Base-by-base conservation (phyloP, 169 alveolate species). In the Cystoisospora suis region DNA sequence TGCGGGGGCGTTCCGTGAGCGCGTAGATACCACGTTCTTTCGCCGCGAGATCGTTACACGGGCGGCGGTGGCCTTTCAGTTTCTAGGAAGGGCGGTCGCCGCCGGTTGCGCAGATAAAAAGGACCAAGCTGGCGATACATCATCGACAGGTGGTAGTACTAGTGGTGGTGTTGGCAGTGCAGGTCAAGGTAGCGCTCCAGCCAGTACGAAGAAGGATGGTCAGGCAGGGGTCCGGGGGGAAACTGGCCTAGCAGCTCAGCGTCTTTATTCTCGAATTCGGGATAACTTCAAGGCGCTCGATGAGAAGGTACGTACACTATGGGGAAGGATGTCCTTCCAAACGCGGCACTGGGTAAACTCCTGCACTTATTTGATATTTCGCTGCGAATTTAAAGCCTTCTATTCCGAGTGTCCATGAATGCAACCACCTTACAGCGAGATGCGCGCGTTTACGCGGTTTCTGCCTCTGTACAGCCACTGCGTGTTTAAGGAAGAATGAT, bases 1-100 rank as follows among this genome's bases (percentile, higher is more conserved):
- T 5, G 83, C 83, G 1, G 83, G 56, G 38, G 49, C 83, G 0
- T 72, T 72, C 83, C 83, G 83, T 29, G 83, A 72, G 53, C n/a
- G 56, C 58, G 5, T 72, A 34, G 46, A 34, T 53, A 38, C 53
- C 32, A n/a, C 56, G n/a, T 72, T 72, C 56, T 72, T 72, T 38
- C 53, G 46, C 2, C 83, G 83, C 0, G 83, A 72, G 56, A 6
- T 72, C 7, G 58, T 72, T 20, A 5, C 56, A 29, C 15, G 83
- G 27, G 53, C 58, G 15, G 36, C 42, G 38, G 83, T 72, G 58
- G 83, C 83, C 9, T 72, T 72, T 38, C 83, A 72, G 42, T 72
- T 72, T 17, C 83, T 72, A 3, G 46, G 56, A 2, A 46, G 32
- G 20, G 83, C 83, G 9, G 56, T 70, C 38, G 49, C 38, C 56